These are phyloP conservation scores for Penicillium cataractarum DNA, from an alignment of 495 filamentous ascomycete genomes.

Conservation along the genomic window DNA sequence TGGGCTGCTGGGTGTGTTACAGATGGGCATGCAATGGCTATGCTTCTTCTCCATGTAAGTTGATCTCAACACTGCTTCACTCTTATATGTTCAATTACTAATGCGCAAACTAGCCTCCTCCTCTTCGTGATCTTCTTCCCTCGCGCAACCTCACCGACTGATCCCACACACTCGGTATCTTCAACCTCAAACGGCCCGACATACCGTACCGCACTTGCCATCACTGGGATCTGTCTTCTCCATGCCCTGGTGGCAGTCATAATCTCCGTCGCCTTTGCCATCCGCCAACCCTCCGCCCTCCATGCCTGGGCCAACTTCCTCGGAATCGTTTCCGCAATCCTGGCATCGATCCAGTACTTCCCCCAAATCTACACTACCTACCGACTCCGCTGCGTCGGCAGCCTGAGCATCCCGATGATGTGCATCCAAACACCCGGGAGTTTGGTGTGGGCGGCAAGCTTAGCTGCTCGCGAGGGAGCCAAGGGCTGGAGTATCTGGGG, in stretches of 20 bases:
- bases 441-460: constrained; percentile 83
- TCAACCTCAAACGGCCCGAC: constrained; percentile 51
- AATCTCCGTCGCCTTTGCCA: constrained; percentile 62
- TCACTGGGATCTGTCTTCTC: constrained; percentile 68
- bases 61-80: not conserved
- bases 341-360: constrained; percentile 88
- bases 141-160: constrained; percentile 54
- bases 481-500: constrained; percentile 96
- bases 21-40: constrained; percentile 87
- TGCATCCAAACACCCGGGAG: constrained; percentile 93
- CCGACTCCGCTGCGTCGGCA: constrained; percentile 78
- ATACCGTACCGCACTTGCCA: constrained; percentile 73
- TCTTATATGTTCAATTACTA: not conserved
- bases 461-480: constrained; percentile 76
- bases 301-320: constrained; percentile 80
- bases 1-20: constrained; percentile 81
- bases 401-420: constrained; percentile 97
- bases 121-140: constrained; percentile 89
- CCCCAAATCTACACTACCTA: constrained; percentile 95
- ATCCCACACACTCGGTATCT: constrained; percentile 28
- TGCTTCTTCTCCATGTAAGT: constrained; percentile 90
- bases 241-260: constrained; percentile 72
- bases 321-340: constrained; percentile 73
- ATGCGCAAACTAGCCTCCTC: constrained; percentile 58
- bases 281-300: constrained; percentile 60